Evolutionary conservation across 192 early-diverging fungal genomes (phyloP), one percentile per base, ranked within the genome.

Genomic region (Backusella morwellensis): DNA sequence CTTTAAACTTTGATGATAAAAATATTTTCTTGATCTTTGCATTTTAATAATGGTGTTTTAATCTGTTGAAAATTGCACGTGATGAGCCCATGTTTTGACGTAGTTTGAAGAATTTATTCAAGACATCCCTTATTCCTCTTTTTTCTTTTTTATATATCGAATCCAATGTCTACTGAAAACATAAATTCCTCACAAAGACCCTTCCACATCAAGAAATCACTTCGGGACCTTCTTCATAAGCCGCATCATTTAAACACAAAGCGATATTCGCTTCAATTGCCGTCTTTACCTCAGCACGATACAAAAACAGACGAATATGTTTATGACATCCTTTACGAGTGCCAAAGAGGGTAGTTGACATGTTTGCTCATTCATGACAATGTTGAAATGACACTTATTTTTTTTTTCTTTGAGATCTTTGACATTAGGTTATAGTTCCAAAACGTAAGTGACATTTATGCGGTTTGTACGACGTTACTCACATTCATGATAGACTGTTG

Each of bases 391-490:
- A 63, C 23, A 6, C 3, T 12, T 32, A 32, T 63, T 63, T 26
- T 63, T 63, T 59, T 26, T 26, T 29, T 21, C 32, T 17, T 79
- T 78, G 77, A 74, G 78, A 77, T 70, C 71, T 83, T 40, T 85
- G 82, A 15, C 77, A 73, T 56, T 84, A 78, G 76, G 85, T 66
- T 89, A 84, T 68, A 89, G 84, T 66, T 86, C 88, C 8, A 89
- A 89, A 66, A 84, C 84, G 41, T 80, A 83, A 34, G 68, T 47
- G 14, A 19, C n/a, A 69, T 34, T 47, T 6, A 23, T 23, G 68
- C 63, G 4, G 7, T 34, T 17, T 66, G 44, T 66, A 29, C 40
- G 4, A 67, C 21, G 26, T 26, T 29, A 59, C 35, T 75, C 17
- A 71, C 19, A 14, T n/a, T 8, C 1, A 9, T 68, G 4, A 41